Base-by-base conservation (phyloP, 306 rosid genomes). In the Pyrus pyrifolia region DNA sequence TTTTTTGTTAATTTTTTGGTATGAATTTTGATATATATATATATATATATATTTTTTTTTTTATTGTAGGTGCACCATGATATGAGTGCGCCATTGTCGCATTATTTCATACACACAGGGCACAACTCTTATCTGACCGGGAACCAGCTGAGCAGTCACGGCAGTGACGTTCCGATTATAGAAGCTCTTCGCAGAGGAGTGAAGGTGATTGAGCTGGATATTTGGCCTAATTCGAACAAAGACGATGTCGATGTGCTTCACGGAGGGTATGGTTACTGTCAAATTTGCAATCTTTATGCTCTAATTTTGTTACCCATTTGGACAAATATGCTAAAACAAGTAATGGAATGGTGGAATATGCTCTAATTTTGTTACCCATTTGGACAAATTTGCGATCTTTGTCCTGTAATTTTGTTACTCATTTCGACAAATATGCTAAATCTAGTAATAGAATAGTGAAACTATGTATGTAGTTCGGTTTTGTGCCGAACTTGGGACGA, bases 71-170 rank as follows among this genome's bases (percentile, higher is more conserved):
- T 85, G 57, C 88, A 96, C 76, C 97, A 93, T 23, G 98, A 96
- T 64, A 96, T 96, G 99, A 88, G 70, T 76, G 88, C 88, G 70
- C 96, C 99, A 6, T 60, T 96, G 83, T 96, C 99, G 31, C 99
- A 96, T 76, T 96, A 96, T 75, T 96, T 86, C 88, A 85, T 96
- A 88, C 87, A 86, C 73, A 96, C 99, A 1, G 99, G 99, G 27
- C 99, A 96, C 72, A 96, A 96, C 81, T 96, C 99, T 3, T 96
- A 96, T 29, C 84, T 96, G 63, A 96, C 98, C 19, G 99, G 99
- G 79, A 96, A 96, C 84, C 99, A 96, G 87, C 90, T 96, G 60
- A 96, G 91, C 80, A 89, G 99, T n/a, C 97, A 89, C 75, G 92
- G 99, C 83, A 96, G 99, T 33, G 99, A 96, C 27, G 85, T 88